Evolutionary conservation across 2,329 filamentous ascomycete species (phyloP), one percentile per base, ranked within the genome.

Genomic region (Zymoseptoria tritici): DNA sequence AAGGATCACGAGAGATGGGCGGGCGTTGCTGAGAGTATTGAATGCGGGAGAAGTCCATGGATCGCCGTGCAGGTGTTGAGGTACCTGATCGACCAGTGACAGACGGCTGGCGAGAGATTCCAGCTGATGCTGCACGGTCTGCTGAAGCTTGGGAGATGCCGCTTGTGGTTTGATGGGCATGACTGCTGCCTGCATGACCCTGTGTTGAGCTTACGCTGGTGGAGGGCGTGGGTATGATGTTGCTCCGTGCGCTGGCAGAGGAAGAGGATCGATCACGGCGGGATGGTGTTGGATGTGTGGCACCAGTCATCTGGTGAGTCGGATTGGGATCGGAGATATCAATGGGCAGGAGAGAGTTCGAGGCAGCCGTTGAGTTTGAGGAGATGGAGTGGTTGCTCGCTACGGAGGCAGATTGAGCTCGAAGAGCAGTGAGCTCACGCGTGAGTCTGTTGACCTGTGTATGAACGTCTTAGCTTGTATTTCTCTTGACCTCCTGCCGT

Each of bases 391-490:
- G 69, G 7, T 82, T 86, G 8, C 83, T 85, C 54, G 83, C 83
- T 26, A 85, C 83, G 1, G 83, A 85, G 5, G 83, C 81, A 8
- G 84, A 84, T 59, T 74, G 84, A 22, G 85, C 83, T 60, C 92
- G 89, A n/a, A 97, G 85, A 56, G 91, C 80, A 16, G 88, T 87
- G 42, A 97, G 85, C 73, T 97, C 93, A 59, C 93, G 88, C 0
- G 90, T 96, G 31, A 97, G 81, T 36, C 93, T 90, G 77, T 97
- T 97, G 62, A 97, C 90, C 90, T 93, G 52, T 16, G 55, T 51
- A 6, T 26, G 19, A 19, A 22, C 5, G 19, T 24, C 50, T 26
- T 53, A 29, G 22, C 52, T 16, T n/a, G 26, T 31, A 4, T 31
- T 24, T 24, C 11, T 53, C 11, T 19, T 29, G 8, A 13, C 1